Evolutionary conservation across 164 flowering plant species (phyloP).

Genomic region (Vitis amurensis): DNA sequence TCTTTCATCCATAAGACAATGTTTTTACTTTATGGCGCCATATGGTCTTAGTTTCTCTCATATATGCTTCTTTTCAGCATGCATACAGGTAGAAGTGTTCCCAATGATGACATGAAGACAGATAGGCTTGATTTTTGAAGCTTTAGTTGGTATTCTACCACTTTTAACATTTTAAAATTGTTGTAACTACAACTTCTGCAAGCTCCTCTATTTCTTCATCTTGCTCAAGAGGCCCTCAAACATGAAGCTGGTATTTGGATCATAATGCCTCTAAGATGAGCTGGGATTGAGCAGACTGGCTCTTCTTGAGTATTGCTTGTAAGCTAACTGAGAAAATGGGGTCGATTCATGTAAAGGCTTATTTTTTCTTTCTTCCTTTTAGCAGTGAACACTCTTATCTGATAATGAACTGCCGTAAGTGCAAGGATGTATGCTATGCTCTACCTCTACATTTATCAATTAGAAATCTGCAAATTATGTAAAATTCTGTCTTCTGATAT

Average conservation of each 20-base stretch:
- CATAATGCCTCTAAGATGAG: too few relatives aligned
- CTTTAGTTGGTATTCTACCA: neutral
- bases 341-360: neutral
- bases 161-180: neutral
- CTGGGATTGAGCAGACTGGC: too few relatives aligned
- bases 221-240: neutral
- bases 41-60: neutral
- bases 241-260: neutral
- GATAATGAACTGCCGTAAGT: neutral
- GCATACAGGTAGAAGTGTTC: constrained; percentile 1
- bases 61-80: constrained; percentile 7
- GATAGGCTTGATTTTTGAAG: constrained; percentile 13
- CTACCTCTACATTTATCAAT: too few relatives aligned
- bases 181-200: neutral
- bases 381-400: neutral
- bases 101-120: constrained; percentile 3
- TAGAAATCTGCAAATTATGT: neutral
- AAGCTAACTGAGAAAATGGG: neutral
- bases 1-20: neutral
- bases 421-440: neutral
- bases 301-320: neutral
- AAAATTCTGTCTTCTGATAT: neutral
- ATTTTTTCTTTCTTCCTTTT: neutral
- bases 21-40: neutral
- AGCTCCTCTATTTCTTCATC: neutral